A percentile compares a stretch with the other conserved stretches of the same genome.
Evolutionary conservation across 305 asterid genomes (phyloP).

Genomic region (Fraxinus paxiana): DNA sequence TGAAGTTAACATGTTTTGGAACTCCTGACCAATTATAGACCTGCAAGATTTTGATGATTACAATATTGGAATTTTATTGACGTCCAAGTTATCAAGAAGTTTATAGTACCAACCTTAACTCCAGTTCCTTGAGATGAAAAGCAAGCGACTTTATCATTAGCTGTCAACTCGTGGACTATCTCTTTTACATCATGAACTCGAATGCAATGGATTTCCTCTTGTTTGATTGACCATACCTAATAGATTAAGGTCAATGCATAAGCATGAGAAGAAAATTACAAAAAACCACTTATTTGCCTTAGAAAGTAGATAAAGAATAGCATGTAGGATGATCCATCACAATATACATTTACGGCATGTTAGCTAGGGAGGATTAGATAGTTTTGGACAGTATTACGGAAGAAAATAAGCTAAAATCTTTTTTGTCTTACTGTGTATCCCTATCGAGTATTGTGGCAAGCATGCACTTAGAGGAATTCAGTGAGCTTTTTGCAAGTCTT

Average conservation of each 20-base stretch:
- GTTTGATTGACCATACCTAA: constrained; percentile 80
- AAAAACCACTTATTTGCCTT: not conserved
- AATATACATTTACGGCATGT: not conserved
- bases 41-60: constrained; percentile 31
- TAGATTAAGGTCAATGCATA: not conserved
- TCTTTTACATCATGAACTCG: constrained; percentile 80
- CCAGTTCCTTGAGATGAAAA: constrained; percentile 70
- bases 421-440: not conserved
- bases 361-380: not conserved
- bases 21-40: constrained; percentile 72
- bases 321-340: not conserved
- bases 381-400: not conserved
- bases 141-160: constrained; percentile 52
- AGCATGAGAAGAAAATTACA: not conserved
- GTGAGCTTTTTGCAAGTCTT: not conserved
- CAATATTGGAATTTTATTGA: not conserved
- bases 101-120: constrained; percentile 48
- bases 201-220: constrained; percentile 66
- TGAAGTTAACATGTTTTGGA: constrained; percentile 57
- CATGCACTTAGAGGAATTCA: not conserved
- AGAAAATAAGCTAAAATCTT: not conserved
- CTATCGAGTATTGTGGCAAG: not conserved
- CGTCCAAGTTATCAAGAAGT: not conserved
- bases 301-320: not conserved
- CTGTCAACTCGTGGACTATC: constrained; percentile 51